Percentiles rank a stretch among this genome's conserved stretches.
Evolutionary conservation across 192 early-diverging fungal genomes (phyloP).

Genomic region (Backusella tuberculispora): DNA sequence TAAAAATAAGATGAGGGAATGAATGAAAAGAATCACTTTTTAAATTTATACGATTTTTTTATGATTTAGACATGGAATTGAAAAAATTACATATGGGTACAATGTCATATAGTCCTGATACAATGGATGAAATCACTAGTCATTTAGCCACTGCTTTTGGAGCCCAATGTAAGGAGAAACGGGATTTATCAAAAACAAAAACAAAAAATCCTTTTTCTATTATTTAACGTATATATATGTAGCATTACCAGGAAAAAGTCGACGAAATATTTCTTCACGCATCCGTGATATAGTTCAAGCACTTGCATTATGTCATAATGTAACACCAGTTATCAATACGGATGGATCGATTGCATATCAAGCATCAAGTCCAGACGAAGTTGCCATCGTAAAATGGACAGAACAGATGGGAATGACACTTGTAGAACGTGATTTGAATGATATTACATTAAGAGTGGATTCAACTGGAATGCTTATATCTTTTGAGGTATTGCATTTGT

Average conservation of each 20-base stretch:
- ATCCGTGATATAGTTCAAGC: slow-evolving; percentile 89
- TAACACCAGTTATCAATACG: slow-evolving; percentile 69
- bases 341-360: slow-evolving; percentile 80
- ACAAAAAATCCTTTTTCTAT: not conserved
- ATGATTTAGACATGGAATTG: slow-evolving; percentile 85
- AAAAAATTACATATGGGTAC: slow-evolving; percentile 95
- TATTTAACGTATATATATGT: slow-evolving; percentile 22
- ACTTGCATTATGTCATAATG: slow-evolving; percentile 91
- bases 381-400: slow-evolving; percentile 94
- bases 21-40: not conserved
- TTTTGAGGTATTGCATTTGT: slow-evolving; percentile 87
- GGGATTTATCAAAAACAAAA: slow-evolving; percentile 17
- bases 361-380: slow-evolving; percentile 95
- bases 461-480: slow-evolving; percentile 56
- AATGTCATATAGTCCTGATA: slow-evolving; percentile 88
- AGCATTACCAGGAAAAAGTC: slow-evolving; percentile 58
- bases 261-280: slow-evolving; percentile 83
- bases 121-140: slow-evolving; percentile 85
- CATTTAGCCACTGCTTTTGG: slow-evolving; percentile 63
- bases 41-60: not conserved
- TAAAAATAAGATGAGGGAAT: not conserved
- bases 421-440: slow-evolving; percentile 73
- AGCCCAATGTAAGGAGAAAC: slow-evolving; percentile 34
- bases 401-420: slow-evolving; percentile 84
- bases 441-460: slow-evolving; percentile 66